Evolutionary conservation across 495 filamentous ascomycete species (phyloP).

Genomic region (Aspergillus olivimuriae): DNA sequence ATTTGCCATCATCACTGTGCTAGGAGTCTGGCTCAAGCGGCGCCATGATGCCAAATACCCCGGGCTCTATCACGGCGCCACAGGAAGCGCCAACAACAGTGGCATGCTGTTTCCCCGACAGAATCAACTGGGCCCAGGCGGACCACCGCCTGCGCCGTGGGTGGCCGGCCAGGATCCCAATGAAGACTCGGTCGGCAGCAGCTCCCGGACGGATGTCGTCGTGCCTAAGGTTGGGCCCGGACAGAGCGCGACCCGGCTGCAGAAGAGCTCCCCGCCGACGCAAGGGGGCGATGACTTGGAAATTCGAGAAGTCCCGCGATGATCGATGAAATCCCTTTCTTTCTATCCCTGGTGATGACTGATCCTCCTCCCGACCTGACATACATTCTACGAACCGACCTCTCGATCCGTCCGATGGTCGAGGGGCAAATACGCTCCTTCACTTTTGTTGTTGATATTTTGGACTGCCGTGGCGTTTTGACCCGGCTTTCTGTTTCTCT

Average conservation of each 20-base stretch:
- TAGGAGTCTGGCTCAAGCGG: conserved; percentile 41
- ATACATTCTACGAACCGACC: neutral
- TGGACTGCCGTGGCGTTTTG: too few species aligned
- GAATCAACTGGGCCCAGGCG: conserved; percentile 7
- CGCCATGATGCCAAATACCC: conserved; percentile 42
- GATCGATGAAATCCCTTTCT: conserved; percentile 3
- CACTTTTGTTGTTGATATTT: too few species aligned
- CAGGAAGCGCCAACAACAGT: conserved; percentile 15
- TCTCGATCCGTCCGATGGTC: neutral
- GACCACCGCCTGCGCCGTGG: conserved; percentile 11
- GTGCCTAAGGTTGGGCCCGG: conserved; percentile 6
- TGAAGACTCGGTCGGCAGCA: conserved; percentile 23
- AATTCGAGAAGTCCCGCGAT: conserved; percentile 21
- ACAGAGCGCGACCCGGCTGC: conserved; percentile 18
- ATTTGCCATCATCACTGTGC: conserved; percentile 30
- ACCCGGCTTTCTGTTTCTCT: conserved; percentile 8
- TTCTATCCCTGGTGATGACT: neutral
- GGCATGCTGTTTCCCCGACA: conserved; percentile 13
- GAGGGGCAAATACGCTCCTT: neutral
- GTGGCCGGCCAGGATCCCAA: neutral
- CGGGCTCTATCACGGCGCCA: conserved; percentile 27
- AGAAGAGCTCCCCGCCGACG: conserved; percentile 12
- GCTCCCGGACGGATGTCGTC: conserved; percentile 25
- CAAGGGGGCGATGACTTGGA: conserved; percentile 18
- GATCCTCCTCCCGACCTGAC: neutral